Conservation (phyloP, 2,329 filamentous ascomycete species). For the Cercospora nicotianae region DNA sequence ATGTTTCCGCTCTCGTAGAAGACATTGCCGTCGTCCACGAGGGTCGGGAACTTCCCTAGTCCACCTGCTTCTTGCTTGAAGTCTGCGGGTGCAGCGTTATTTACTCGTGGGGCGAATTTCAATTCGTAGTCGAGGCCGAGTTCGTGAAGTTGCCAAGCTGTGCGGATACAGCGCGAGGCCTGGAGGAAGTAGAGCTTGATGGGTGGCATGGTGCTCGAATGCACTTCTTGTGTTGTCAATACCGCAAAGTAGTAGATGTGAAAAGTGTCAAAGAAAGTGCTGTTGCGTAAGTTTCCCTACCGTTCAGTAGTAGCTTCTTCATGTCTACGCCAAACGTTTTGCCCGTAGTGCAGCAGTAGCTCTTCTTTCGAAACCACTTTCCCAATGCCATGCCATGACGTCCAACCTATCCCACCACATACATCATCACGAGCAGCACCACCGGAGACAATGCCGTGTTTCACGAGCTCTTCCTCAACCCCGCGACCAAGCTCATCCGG, state of each 20-base stretch:
- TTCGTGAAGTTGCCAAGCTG: constrained; percentile 51
- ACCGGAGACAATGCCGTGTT: not conserved
- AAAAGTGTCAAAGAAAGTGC: not conserved
- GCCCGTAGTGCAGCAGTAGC: not conserved
- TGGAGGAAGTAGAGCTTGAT: constrained; percentile 53
- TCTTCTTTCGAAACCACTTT: not conserved
- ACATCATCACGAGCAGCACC: not conserved
- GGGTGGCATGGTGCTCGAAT: constrained; percentile 8
- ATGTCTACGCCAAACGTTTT: not conserved
- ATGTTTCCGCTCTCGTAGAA: constrained; percentile 51
- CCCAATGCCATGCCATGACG: constrained; percentile 3
- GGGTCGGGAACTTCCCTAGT: constrained; percentile 49
- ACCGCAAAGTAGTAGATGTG: not conserved
- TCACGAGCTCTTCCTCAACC: not conserved
- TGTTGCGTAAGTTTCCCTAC: not conserved
- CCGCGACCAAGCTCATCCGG: not conserved
- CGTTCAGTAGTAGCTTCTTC: not conserved
- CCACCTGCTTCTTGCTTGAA: constrained; percentile 47
- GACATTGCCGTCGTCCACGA: constrained; percentile 45
- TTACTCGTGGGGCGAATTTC: constrained; percentile 43
- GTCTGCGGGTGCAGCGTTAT: constrained; percentile 43
- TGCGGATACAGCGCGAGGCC: constrained; percentile 48
- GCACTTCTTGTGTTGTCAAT: not conserved
- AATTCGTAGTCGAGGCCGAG: constrained; percentile 46
- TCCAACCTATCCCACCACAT: not conserved